Evolutionary conservation across 345 rosid species (phyloP).

Genomic region (Erucastrum elatum): DNA sequence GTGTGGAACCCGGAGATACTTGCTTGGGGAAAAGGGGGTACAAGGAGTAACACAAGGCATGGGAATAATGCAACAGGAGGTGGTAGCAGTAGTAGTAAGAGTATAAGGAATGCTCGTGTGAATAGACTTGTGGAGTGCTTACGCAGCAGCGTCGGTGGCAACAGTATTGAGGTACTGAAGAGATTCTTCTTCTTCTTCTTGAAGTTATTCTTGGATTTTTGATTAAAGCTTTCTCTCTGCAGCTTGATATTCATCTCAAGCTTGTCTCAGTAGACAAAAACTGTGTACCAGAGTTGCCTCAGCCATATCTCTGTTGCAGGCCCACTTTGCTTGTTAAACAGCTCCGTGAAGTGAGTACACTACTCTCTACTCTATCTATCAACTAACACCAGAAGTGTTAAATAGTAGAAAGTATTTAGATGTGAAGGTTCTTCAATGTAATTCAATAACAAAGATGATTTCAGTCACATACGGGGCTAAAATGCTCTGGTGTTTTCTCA

Average conservation of each 20-base stretch:
- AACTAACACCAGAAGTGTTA: no score
- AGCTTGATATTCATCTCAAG: constrained; percentile 73
- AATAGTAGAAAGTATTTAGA: no score
- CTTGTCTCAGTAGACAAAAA: constrained; percentile 71
- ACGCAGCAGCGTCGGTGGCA: constrained; percentile 60
- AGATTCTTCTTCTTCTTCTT: not conserved
- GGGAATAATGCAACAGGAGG: constrained; percentile 56
- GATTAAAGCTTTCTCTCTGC: constrained; percentile 22
- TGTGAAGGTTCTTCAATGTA: no score
- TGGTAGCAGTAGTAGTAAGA: constrained; percentile 47
- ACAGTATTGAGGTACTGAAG: constrained; percentile 63
- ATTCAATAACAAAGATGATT: not conserved
- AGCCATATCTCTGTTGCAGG: constrained; percentile 76
- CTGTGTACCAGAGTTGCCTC: constrained; percentile 59
- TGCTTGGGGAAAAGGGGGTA: constrained; percentile 95
- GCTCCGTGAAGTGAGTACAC: constrained; percentile 68
- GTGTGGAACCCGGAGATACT: constrained; percentile 79
- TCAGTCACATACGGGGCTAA: no score
- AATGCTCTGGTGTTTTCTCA: no score
- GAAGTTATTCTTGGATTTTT: not conserved
- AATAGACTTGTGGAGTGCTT: constrained; percentile 69
- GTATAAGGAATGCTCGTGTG: constrained; percentile 59
- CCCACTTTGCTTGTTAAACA: constrained; percentile 67
- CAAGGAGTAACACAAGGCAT: constrained; percentile 89
- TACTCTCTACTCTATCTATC: no score